Evolutionary conservation across 768 basidiomycete species (phyloP).

Genomic region (Neoboletus magnificus): DNA sequence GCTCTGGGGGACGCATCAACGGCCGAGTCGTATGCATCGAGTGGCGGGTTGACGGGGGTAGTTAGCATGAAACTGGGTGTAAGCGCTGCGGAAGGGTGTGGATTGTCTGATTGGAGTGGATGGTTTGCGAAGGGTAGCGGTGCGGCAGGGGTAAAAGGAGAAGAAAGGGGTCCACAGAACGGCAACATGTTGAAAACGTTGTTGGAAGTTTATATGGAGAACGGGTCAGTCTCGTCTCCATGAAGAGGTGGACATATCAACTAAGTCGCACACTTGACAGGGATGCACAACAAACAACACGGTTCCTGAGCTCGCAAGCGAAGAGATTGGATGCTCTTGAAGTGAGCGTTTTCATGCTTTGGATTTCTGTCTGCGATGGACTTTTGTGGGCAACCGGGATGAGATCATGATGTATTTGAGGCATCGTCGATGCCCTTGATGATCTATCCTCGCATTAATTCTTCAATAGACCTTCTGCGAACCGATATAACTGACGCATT

Average conservation of each 20-base stretch:
- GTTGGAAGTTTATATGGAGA: constrained; percentile 78
- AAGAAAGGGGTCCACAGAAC: constrained; percentile 42
- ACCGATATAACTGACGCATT: not conserved
- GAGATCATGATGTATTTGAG: not conserved
- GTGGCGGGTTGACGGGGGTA: constrained; percentile 61
- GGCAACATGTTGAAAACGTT: constrained; percentile 64
- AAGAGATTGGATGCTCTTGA: constrained; percentile 74
- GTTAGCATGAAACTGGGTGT: constrained; percentile 52
- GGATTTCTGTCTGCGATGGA: not conserved
- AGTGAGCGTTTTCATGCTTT: constrained; percentile 42
- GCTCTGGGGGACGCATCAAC: constrained; percentile 69
- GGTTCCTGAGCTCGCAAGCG: constrained; percentile 76
- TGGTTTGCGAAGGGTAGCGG: constrained; percentile 49
- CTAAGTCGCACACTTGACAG: constrained; percentile 32
- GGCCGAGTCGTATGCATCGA: constrained; percentile 83
- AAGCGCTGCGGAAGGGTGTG: constrained; percentile 53
- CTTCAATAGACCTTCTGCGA: not conserved
- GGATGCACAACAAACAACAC: constrained; percentile 56
- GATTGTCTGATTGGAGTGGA: constrained; percentile 38
- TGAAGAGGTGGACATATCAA: not conserved
- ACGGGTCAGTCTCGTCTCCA: constrained; percentile 50
- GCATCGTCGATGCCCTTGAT: not conserved
- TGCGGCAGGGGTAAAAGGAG: constrained; percentile 38
- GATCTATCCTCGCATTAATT: not conserved
- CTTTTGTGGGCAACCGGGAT: not conserved